These are phyloP conservation scores for Geopyxis carbonaria DNA, from an alignment of 495 filamentous ascomycete species.

Conservation along the genomic window DNA sequence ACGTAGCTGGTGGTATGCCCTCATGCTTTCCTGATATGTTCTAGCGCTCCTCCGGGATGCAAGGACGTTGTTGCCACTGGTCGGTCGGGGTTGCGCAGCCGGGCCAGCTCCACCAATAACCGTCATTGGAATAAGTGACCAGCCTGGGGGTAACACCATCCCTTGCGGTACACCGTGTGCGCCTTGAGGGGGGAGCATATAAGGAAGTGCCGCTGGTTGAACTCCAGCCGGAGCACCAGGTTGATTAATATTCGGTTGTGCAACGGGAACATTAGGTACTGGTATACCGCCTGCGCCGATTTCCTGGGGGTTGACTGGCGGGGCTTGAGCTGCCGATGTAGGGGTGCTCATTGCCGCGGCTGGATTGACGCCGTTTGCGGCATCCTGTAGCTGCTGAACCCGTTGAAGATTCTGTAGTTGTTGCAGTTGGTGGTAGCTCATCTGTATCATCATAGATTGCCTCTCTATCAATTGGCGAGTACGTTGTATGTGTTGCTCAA, in stretches of 20 bases:
- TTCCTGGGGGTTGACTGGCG: not conserved
- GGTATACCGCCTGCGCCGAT: too few species aligned
- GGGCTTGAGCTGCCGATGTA: not conserved
- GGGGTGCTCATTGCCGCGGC: too few species aligned
- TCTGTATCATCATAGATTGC: not conserved
- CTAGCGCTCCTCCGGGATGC: conserved; percentile 11
- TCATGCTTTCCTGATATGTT: conserved; percentile 18
- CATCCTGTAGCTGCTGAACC: not conserved
- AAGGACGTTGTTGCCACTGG: conserved; percentile 6
- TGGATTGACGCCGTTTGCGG: not conserved
- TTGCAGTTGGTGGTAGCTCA: too few species aligned
- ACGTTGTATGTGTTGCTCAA: not conserved
- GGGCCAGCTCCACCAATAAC: conserved; percentile 7
- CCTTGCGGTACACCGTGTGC: conserved; percentile 10
- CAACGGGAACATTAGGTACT: too few species aligned
- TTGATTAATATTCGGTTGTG: too few species aligned
- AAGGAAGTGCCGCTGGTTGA: not conserved
- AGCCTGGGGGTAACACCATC: conserved; percentile 19
- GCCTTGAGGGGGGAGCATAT: not conserved
- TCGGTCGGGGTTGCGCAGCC: not conserved
- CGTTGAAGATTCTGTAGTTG: not conserved
- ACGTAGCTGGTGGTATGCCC: conserved; percentile 17
- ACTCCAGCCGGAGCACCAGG: not conserved
- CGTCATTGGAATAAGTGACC: conserved; percentile 23
- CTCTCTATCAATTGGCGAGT: not conserved